phyloP scores from a whole-genome alignment of 1,139 yeast genomes.

The Pichia sp. region DNA sequence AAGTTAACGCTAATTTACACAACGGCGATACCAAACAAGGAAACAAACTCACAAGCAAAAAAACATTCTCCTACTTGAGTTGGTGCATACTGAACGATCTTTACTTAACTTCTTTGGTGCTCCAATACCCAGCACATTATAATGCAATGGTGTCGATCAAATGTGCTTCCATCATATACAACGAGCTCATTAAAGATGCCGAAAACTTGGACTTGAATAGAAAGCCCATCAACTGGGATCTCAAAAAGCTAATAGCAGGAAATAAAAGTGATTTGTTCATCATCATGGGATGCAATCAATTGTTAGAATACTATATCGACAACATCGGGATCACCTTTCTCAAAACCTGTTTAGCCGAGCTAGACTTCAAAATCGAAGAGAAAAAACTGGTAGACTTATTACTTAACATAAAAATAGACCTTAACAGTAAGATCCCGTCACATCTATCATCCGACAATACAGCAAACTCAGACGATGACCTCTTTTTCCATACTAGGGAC shows the following conservation, averaged over 20 bases:
- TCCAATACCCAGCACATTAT: slow-evolving; percentile 76
- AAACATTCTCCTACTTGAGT: slow-evolving; percentile 46
- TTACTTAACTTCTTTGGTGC: slow-evolving; percentile 63
- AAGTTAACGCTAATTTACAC: too few species aligned
- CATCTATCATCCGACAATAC: not conserved
- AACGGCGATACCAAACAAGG: not conserved
- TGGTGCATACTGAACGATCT: slow-evolving; percentile 79
- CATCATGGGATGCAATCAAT: slow-evolving; percentile 34
- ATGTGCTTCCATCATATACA: slow-evolving; percentile 43
- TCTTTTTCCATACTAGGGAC: slow-evolving; percentile 28
- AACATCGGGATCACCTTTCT: slow-evolving; percentile 26
- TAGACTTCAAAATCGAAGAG: slow-evolving; percentile 18
- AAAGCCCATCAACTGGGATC: not conserved
- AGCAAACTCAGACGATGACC: slow-evolving; percentile 19
- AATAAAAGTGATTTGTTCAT: slow-evolving; percentile 5
- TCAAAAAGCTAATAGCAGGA: not conserved
- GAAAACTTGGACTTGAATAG: not conserved
- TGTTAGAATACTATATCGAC: slow-evolving; percentile 31
- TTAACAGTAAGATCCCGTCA: slow-evolving; percentile 11
- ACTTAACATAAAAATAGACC: slow-evolving; percentile 28
- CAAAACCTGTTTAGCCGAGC: slow-evolving; percentile 20
- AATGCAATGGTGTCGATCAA: slow-evolving; percentile 67
- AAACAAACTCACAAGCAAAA: slow-evolving; percentile 28
- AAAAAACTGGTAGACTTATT: slow-evolving; percentile 23
- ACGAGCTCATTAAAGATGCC: slow-evolving; percentile 22